Conservation (phyloP, 345 rosid genomes). For the Lepidium didymum region DNA sequence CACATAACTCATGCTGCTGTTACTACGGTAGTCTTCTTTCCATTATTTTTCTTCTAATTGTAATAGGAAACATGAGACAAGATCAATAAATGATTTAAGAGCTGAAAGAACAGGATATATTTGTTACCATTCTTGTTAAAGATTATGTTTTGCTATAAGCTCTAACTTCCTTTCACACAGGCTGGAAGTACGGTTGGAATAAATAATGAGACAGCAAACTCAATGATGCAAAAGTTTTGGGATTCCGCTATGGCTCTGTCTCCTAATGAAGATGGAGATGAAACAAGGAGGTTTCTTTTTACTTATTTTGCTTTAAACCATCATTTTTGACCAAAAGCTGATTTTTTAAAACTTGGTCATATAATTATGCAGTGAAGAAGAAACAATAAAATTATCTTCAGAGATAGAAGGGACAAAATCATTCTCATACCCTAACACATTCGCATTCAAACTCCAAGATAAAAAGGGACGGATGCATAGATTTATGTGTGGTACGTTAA, state of each 20-base stretch:
- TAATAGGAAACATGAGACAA: neutral
- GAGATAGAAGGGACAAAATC: slow-evolving; percentile 69
- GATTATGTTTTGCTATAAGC: neutral
- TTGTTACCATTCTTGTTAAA: neutral
- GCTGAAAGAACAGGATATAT: neutral
- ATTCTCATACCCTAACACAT: slow-evolving; percentile 42
- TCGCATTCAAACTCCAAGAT: slow-evolving; percentile 84
- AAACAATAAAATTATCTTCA: slow-evolving; percentile 63
- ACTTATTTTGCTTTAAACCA: neutral
- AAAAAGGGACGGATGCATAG: slow-evolving; percentile 81
- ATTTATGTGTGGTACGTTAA: slow-evolving; percentile 69
- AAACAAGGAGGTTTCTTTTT: slow-evolving; percentile 47
- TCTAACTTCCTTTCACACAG: slow-evolving; percentile 22
- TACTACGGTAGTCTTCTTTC: slow-evolving; percentile 56
- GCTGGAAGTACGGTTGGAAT: slow-evolving; percentile 68
- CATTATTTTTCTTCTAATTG: neutral
- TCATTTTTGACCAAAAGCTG: neutral
- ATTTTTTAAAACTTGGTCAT: neutral
- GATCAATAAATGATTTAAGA: neutral
- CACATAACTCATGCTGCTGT: slow-evolving; percentile 95
- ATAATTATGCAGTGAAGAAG: slow-evolving; percentile 54
- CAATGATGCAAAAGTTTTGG: slow-evolving; percentile 98
- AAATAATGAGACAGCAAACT: slow-evolving; percentile 63
- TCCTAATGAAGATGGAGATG: slow-evolving; percentile 76
- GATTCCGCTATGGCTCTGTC: slow-evolving; percentile 86